Conservation (phyloP, 2,329 filamentous ascomycete genomes). For the Phialemoniopsis sp. region DNA sequence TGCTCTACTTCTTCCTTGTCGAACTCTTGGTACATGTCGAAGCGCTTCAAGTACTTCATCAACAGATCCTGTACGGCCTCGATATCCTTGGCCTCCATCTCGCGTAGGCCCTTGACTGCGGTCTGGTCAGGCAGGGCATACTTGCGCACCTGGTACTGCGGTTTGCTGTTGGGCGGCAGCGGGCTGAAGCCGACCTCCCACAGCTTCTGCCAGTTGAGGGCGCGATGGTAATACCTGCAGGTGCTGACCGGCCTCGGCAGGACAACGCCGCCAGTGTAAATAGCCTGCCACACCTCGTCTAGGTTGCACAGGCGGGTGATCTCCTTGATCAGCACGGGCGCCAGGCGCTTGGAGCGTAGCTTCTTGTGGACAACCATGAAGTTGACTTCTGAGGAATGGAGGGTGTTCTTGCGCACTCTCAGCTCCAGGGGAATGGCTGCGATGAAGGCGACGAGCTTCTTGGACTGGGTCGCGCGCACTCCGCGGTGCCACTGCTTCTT, state of each 20-base stretch:
- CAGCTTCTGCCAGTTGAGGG: constrained; percentile 93
- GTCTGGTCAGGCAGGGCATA: constrained; percentile 78
- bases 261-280: constrained; percentile 91
- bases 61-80: constrained; percentile 71
- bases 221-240: constrained; percentile 91
- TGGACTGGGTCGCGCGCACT: constrained; percentile 77
- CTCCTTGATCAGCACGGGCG: constrained; percentile 95
- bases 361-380: constrained; percentile 99
- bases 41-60: constrained; percentile 72
- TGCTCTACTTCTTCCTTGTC: constrained; percentile 77
- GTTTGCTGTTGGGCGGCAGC: constrained; percentile 78
- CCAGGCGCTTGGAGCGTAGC: constrained; percentile 84
- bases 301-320: constrained; percentile 90
- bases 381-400: constrained; percentile 90
- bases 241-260: constrained; percentile 89
- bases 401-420: constrained; percentile 68
- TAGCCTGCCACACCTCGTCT: constrained; percentile 84
- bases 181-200: constrained; percentile 94
- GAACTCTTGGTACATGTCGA: constrained; percentile 81
- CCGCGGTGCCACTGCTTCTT: constrained; percentile 92
- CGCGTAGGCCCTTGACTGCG: constrained; percentile 68
- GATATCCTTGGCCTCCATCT: constrained; percentile 76
- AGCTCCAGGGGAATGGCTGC: constrained; percentile 85
- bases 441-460: constrained; percentile 92
- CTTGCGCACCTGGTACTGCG: constrained; percentile 77